Evolutionary conservation across 2,329 filamentous ascomycete species (phyloP).

Genomic region (Neofusicoccum sp.): DNA sequence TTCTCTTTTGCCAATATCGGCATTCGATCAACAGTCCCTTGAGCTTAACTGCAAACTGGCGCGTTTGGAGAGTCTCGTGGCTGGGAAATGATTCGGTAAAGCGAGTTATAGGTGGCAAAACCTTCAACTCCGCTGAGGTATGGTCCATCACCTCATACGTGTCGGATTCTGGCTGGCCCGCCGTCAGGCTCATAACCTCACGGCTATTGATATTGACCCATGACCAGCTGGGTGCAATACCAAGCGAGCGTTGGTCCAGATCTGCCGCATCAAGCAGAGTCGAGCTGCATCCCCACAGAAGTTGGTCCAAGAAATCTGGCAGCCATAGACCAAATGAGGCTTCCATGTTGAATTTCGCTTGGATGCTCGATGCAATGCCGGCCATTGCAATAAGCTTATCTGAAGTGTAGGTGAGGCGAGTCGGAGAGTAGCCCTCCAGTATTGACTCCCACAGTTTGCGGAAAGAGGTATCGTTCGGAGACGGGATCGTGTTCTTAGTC

Average conservation of each 20-base stretch:
- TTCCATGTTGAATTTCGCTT: not conserved
- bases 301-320: not conserved
- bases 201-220: not conserved
- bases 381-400: not conserved
- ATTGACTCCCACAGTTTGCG: not conserved
- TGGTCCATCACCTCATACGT: not conserved
- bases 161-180: not conserved
- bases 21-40: not conserved
- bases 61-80: not conserved
- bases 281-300: not conserved
- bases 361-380: not conserved
- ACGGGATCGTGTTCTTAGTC: too few species aligned
- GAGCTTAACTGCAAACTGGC: not conserved
- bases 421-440: not conserved
- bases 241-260: not conserved
- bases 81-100: not conserved
- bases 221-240: not conserved
- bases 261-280: not conserved
- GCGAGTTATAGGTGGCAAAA: not conserved
- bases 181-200: not conserved
- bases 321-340: not conserved
- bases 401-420: not conserved
- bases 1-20: not conserved
- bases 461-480: not conserved
- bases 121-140: not conserved